Base-by-base conservation (phyloP, 1,284 basidiomycete genomes). In the Boletellus sp. region DNA sequence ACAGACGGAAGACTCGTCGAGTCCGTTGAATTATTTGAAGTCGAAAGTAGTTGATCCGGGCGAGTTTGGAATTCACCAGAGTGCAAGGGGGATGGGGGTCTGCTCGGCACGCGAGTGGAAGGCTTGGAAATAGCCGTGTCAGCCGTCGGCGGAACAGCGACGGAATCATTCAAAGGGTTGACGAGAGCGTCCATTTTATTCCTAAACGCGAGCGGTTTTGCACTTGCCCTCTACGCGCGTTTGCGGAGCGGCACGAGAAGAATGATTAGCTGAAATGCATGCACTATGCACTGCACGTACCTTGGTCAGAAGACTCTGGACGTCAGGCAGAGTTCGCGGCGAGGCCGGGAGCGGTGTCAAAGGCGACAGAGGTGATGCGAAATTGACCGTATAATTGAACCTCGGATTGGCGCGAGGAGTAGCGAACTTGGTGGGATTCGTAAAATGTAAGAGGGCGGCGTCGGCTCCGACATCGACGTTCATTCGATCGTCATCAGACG, bases 321-420 rank as follows among this genome's bases (percentile, higher is more conserved):
- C 48, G 17, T 25, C 41, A 19, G 49, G 51, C 5, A 43, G 34
- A 14, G 10, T 34, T 41, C 48, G 47, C 3, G 63, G 62, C 33
- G 59, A 58, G 19, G 52, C 30, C 8, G 64, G 53, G 10, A 69
- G 55, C 23, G 68, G 67, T n/a, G 67, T 66, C 8, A 68, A 66
- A 25, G 68, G 69, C 3, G 67, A 70, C 36, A 63, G 55, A 17
- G 66, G 63, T 0, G 48, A 47, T 3, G 35, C 17, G 0, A 32
- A 9, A 36, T n/a, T n/a, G n/a, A n/a, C n/a, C n/a, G 40, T 38
- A 16, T 37, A 22, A 20, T 25, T 19, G 1, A 47, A 30, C 13
- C 43, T 43, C 9, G 22, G 16, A 22, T n/a, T n/a, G 38, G 47
- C 20, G 43, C 40, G 38, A 1, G 63, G 61, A 7, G 63, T 63